phyloP scores from a whole-genome alignment of 805 yeast species.

The Nakazawaea ernobii region DNA sequence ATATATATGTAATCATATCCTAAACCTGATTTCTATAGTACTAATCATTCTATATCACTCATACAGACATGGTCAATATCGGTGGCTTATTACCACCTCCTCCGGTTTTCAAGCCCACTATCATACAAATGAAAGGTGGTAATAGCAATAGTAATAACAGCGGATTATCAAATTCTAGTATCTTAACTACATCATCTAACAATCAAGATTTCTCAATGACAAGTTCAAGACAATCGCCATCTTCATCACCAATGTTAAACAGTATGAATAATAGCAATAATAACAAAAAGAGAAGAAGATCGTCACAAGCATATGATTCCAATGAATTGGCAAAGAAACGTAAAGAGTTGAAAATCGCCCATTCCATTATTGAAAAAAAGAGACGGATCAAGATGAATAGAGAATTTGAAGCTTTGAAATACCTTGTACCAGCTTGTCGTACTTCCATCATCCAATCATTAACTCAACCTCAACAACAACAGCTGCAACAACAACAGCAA shows the following conservation, averaged over 20 bases:
- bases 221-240: conserved; percentile 9
- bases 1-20: neutral
- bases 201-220: neutral
- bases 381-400: conserved; percentile 74
- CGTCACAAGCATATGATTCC: conserved; percentile 18
- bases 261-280: neutral
- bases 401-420: conserved; percentile 77
- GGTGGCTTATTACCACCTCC: conserved; percentile 33
- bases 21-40: no score
- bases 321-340: conserved; percentile 34
- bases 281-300: conserved; percentile 20
- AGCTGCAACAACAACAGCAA: neutral
- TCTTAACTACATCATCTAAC: conserved; percentile 2
- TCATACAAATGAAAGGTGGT: conserved; percentile 34
- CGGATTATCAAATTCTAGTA: conserved; percentile 9
- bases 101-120: conserved; percentile 40
- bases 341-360: conserved; percentile 50
- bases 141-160: conserved; percentile 6
- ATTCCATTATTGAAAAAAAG: conserved; percentile 75
- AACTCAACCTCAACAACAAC: conserved; percentile 15
- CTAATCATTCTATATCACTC: no score
- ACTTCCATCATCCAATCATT: conserved; percentile 26
- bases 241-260: neutral
- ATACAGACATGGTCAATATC: no score
- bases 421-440: conserved; percentile 74